These are phyloP conservation scores for Aspergillus funiculosus DNA, from an alignment of 495 filamentous ascomycete genomes.

Conservation along the genomic window DNA sequence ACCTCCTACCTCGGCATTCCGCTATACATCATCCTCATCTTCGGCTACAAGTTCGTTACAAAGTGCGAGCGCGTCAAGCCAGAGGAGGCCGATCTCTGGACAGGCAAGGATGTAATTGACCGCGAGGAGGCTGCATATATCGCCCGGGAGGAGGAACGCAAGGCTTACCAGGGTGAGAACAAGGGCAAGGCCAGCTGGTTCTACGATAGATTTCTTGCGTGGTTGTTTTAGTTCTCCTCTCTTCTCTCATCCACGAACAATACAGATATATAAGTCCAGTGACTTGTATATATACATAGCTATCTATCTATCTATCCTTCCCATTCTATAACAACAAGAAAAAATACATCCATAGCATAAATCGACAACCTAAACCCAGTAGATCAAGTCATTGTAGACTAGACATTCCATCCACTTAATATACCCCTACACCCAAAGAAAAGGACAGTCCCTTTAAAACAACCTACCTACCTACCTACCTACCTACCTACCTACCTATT, in stretches of 20 bases:
- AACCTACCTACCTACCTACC: no score
- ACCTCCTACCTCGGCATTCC: constrained; percentile 79
- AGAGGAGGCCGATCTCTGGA: constrained; percentile 59
- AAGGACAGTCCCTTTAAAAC: no score
- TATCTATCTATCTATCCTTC: no score
- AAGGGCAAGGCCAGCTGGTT: constrained; percentile 43
- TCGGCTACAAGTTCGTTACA: constrained; percentile 61
- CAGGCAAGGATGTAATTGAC: constrained; percentile 69
- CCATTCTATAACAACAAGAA: no score
- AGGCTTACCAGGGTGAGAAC: constrained; percentile 44
- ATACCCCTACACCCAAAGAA: no score
- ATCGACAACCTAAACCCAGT: no score
- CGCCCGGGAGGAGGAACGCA: constrained; percentile 25
- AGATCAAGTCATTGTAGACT: no score
- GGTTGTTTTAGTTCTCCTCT: constrained; percentile 50
- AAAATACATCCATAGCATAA: no score
- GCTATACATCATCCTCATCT: constrained; percentile 65
- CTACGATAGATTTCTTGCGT: constrained; percentile 58
- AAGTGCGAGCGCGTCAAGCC: constrained; percentile 50
- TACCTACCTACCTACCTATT: no score
- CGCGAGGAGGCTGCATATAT: constrained; percentile 66
- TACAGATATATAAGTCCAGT: not conserved
- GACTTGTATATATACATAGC: not conserved
- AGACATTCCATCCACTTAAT: no score
- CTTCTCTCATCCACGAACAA: not conserved